Evolutionary conservation across 2,329 filamentous ascomycete species (phyloP), one percentile per base, ranked within the genome.

Genomic region (Fusarium cyanostomum): DNA sequence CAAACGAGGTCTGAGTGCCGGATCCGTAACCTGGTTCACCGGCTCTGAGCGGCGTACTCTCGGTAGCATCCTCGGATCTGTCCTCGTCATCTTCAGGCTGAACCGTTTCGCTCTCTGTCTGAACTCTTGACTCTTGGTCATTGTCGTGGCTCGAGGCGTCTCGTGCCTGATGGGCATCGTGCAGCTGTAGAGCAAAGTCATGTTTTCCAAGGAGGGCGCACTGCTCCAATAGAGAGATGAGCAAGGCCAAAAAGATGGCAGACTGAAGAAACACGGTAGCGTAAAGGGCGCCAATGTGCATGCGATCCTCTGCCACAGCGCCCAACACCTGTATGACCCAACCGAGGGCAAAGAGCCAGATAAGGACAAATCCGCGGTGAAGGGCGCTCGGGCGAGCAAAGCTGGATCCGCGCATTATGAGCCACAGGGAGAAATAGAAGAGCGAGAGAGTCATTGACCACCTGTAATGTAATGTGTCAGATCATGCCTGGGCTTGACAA

Each of bases 371-470:
- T 6, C 89, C 85, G 16, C 94, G 86, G 56, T 96, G 92, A 7
- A 98, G 85, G 5, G 94, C 94, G 15, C 91, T 95, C 2, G 95
- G 94, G 12, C 94, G 86, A 43, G 90, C 86, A 60, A 89, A 90
- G 71, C 93, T 90, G 13, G 92, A 91, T 3, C 91, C 89, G 15
- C 89, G 86, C 69, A 92, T 88, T 31, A 96, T 82, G 63, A 92
- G 89, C 94, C 94, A 98, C 41, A 92, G 89, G 16, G 89, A 75
- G 57, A 90, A 88, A 71, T 95, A 87, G 82, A 93, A 97, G 1
- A 92, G 82, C 1, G 91, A 91, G 0, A 94, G 72, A 79, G 93
- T 91, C 89, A 96, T 96, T 26, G 87, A 86, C 92, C 93, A 96
- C 1, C 82, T 84, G 33, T 6, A 5, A 4, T 84, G 33, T 6